These are phyloP conservation scores for Polygonum aviculare DNA, from an alignment of 148 eudicot genomes.

Conservation along the genomic window DNA sequence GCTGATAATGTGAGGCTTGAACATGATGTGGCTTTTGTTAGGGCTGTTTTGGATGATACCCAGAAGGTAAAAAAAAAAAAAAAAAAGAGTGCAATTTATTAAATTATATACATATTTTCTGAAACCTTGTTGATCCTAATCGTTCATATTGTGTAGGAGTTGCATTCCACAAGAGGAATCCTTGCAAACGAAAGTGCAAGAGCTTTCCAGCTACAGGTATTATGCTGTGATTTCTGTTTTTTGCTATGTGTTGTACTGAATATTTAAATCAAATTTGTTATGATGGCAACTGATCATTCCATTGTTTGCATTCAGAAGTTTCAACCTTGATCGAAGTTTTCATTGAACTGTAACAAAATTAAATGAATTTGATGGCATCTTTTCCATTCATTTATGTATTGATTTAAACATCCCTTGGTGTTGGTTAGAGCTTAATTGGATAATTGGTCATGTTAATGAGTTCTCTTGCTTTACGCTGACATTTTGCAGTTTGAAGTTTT, in stretches of 20 bases:
- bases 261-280: too few relatives aligned
- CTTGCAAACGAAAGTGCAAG: constrained; percentile 77
- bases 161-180: constrained; percentile 85
- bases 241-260: not conserved
- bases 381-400: not conserved
- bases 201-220: constrained; percentile 90
- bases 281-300: not conserved
- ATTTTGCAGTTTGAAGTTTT: constrained; percentile 76
- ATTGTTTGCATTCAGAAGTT: not conserved
- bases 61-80: constrained; percentile 53
- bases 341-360: too few relatives aligned
- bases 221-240: not conserved
- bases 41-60: constrained; percentile 94
- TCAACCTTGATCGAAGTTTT: not conserved
- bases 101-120: not conserved
- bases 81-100: not conserved
- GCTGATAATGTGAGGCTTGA: constrained; percentile 91
- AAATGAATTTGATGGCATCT: not conserved
- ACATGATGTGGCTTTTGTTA: constrained; percentile 94
- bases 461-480: not conserved
- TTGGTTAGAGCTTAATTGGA: not conserved
- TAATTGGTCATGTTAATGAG: not conserved
- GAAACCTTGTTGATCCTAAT: not conserved
- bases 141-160: constrained; percentile 37
- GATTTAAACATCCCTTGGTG: not conserved